A percentile compares a stretch with the other conserved stretches of the same genome.
These are phyloP conservation scores for Pythium grandisporangium DNA, from an alignment of 352 stramenopile species.

Conservation along the genomic window DNA sequence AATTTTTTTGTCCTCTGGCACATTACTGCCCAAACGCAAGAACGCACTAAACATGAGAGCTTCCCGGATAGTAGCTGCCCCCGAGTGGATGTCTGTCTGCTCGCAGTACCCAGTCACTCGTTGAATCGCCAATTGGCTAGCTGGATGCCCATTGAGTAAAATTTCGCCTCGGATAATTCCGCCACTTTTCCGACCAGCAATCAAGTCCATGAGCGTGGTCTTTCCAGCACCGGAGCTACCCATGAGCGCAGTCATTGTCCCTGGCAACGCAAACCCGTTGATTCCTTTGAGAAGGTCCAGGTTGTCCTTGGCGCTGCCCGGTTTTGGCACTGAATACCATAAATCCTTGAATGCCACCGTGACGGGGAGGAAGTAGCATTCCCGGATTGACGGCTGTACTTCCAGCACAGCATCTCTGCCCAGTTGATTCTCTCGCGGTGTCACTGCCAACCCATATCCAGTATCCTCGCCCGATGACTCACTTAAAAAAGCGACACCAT, in stretches of 20 bases:
- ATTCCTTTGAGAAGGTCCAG: slow-evolving; percentile 54
- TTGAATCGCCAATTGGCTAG: slow-evolving; percentile 29
- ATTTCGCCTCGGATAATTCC: slow-evolving; percentile 84
- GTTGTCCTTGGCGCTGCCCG: slow-evolving; percentile 13
- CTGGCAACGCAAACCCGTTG: slow-evolving; percentile 32
- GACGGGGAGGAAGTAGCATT: slow-evolving; percentile 19
- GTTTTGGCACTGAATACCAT: slow-evolving; percentile 30
- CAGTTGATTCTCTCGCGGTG: no score
- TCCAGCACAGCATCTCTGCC: no score
- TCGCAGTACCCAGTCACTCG: slow-evolving; percentile 37
- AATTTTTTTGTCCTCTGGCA: slow-evolving; percentile 17
- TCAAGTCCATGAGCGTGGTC: slow-evolving; percentile 94
- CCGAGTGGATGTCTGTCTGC: slow-evolving; percentile 76
- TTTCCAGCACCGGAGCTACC: slow-evolving; percentile 81
- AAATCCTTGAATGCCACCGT: slow-evolving; percentile 37
- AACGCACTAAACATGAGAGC: slow-evolving; percentile 79
- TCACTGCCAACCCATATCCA: no score
- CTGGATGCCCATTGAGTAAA: slow-evolving; percentile 85
- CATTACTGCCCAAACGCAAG: slow-evolving; percentile 25
- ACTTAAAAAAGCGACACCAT: no score
- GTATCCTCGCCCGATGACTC: no score
- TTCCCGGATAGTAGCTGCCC: slow-evolving; percentile 78
- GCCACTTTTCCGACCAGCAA: slow-evolving; percentile 88
- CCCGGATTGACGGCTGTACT: slow-evolving; percentile 1
- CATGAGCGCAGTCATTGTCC: slow-evolving; percentile 64